Evolutionary conservation across 2,329 filamentous ascomycete species (phyloP), one percentile per base, ranked within the genome.

Genomic region (Colletotrichum sidae): DNA sequence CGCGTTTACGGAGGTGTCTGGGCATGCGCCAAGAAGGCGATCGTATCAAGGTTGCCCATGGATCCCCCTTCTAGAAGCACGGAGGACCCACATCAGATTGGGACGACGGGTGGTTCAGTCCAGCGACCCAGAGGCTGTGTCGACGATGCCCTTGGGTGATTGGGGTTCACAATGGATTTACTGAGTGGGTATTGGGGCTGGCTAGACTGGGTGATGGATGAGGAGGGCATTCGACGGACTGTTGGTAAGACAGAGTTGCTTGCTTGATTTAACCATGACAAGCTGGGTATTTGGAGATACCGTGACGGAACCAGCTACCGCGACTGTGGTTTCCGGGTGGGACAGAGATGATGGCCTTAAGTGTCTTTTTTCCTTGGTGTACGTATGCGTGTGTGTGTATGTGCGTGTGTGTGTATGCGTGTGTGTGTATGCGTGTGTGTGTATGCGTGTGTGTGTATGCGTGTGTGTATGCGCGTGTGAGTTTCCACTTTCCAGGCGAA

Each of bases 341-440:
- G 34, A 33, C 37, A 57, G 45, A 51, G 52, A 37, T 57, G 12
- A 50, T 39, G 46, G 49, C 25, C 4, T 54, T 13, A n/a, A 34
- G 13, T 56, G 58, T 65, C 58, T 65, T 57, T 25, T 25, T 25
- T 25, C 58, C 49, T n/a, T 55, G 37, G 62, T 65, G 62, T 58
- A 52, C 52, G 35, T 49, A 46, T 13, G 13, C 17, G 17, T 17
- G 17, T 2, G 17, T 17, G 17, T 17, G 17, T 17, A 25, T 25
- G 25, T 4, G 25, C 4, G 25, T 25, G 4, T 4, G 25, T 25
- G 3, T 25, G 25, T 25, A 25, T 25, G 25, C 4, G 3, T 25
- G 25, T 25, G 2, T 25, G 25, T 4, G 25, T 4, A 3, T 25
- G 4, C 3, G 25, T 25, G 3, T 25, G 17, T 17, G 17, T 25